Percentiles rank a stretch among this genome's conserved stretches.
These are phyloP conservation scores for Usnea hakonensis DNA, from an alignment of 495 filamentous ascomycete genomes.

Conservation along the genomic window DNA sequence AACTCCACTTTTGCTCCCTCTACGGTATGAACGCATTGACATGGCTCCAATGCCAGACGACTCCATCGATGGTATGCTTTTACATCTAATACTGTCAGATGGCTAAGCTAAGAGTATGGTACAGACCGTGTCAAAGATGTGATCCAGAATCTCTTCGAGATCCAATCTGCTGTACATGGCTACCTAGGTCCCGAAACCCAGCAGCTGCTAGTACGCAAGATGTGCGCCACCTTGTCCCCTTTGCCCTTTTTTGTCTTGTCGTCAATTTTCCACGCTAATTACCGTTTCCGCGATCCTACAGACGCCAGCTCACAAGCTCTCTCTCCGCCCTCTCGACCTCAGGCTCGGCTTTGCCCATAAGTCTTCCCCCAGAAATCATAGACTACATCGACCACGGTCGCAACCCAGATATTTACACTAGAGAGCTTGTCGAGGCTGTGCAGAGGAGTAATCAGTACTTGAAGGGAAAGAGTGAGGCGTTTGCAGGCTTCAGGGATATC, in stretches of 20 bases:
- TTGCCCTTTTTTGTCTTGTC: too few relatives aligned
- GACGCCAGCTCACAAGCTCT: slow-evolving; percentile 39
- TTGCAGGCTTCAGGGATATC: slow-evolving; percentile 69
- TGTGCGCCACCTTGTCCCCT: slow-evolving; percentile 37
- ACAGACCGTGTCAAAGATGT: slow-evolving; percentile 58
- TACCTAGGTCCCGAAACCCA: slow-evolving; percentile 54
- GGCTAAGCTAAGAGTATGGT: neutral
- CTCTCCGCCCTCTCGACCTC: slow-evolving; percentile 37
- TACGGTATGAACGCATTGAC: neutral
- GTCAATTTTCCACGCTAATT: too few relatives aligned
- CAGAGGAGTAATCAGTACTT: slow-evolving; percentile 75
- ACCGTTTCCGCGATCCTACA: slow-evolving; percentile 2
- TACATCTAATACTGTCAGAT: neutral
- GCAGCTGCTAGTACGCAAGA: slow-evolving; percentile 52
- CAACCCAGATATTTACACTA: slow-evolving; percentile 97
- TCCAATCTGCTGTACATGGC: slow-evolving; percentile 69
- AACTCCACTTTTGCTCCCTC: slow-evolving; percentile 38
- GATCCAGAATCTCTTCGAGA: slow-evolving; percentile 81
- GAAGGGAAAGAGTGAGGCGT: slow-evolving; percentile 77
- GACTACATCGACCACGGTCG: slow-evolving; percentile 87
- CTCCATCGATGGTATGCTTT: slow-evolving; percentile 41
- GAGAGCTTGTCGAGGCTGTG: slow-evolving; percentile 91
- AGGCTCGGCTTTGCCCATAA: slow-evolving; percentile 37
- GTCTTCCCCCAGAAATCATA: slow-evolving; percentile 81
- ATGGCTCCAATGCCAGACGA: slow-evolving; percentile 28